A percentile compares a stretch with the other conserved stretches of the same genome.
These are phyloP conservation scores for Neoarthrinium moseri DNA, from an alignment of 2,329 filamentous ascomycete genomes.

Conservation along the genomic window DNA sequence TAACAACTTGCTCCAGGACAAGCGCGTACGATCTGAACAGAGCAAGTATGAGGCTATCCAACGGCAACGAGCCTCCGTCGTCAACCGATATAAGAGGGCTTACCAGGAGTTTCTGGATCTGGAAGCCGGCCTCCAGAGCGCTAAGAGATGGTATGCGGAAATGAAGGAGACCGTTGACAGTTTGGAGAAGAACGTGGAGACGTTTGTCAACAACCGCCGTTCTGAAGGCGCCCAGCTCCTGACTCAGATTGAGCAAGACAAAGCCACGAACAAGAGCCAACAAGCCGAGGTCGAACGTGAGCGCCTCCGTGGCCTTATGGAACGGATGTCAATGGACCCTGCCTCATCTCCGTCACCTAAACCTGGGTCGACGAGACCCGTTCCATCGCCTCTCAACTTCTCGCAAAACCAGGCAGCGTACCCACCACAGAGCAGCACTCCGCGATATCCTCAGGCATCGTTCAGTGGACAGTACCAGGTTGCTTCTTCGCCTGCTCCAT, in stretches of 20 bases:
- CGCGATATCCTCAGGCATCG: conserved; percentile 53
- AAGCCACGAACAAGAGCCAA: conserved; percentile 56
- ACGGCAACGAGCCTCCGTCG: conserved; percentile 74
- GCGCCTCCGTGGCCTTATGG: conserved; percentile 85
- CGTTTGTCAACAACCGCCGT: conserved; percentile 91
- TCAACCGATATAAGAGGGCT: conserved; percentile 84
- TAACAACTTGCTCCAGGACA: conserved; percentile 86
- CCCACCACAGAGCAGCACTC: conserved; percentile 35
- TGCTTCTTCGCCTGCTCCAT: conserved; percentile 54
- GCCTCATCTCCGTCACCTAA: conserved; percentile 41
- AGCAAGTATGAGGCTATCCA: conserved; percentile 91
- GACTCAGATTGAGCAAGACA: conserved; percentile 80
- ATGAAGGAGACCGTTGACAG: conserved; percentile 95
- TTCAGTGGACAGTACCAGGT: conserved; percentile 59
- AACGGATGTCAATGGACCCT: conserved; percentile 87
- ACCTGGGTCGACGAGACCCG: conserved; percentile 35
- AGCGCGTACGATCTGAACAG: conserved; percentile 88
- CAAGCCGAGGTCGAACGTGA: conserved; percentile 83
- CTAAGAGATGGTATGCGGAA: conserved; percentile 90
- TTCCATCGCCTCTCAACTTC: conserved; percentile 48
- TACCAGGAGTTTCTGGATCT: conserved; percentile 93
- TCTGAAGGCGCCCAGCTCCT: conserved; percentile 90
- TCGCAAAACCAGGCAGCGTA: conserved; percentile 37
- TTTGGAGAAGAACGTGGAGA: conserved; percentile 91
- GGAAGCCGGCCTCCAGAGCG: conserved; percentile 78